Evolutionary conservation across 1,284 basidiomycete species (phyloP), one percentile per base, ranked within the genome.

Genomic region (Taiwanofungus camphoratus): DNA sequence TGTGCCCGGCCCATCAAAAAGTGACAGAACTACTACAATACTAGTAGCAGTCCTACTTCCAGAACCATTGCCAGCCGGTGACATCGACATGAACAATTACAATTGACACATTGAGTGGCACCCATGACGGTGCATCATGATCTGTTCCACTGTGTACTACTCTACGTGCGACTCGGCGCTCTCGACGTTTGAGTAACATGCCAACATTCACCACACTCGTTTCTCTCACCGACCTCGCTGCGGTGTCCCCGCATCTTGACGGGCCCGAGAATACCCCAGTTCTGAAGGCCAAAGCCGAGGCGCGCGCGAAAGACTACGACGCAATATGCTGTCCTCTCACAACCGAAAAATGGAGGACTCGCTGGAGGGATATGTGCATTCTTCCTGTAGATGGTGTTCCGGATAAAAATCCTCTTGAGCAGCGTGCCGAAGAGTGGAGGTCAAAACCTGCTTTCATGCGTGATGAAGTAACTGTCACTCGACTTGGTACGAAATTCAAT

Each of bases 311-410:
- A 49, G 79, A 76, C 5, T 89, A 86, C 55, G 73, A 81, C 40
- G 61, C 66, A 1, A 71, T 94, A 39, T 87, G 82, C 52, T 58
- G 95, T n/a, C 91, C 92, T 13, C 72, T 98, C 20, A 88, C 94
- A 16, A 97, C 90, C 50, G 75, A 76, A 19, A 76, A 75, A 24
- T 99, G 95, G 95, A 82, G 80, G 56, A 74, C 79, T 50, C 71
- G 95, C 46, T 99, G 96, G 95, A 77, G 79, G 53, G 72, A 82
- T 30, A 86, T 98, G 73, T 99, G 95, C 63, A 68, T 94, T 16
- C 71, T 78, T 36, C 72, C 77, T 32, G 60, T 65, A n/a, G 69
- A 68, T 49, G 66, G 66, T 35, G 75, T 76, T 26, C 73, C 76
- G 39, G 67, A 66, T 47, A 71, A 77, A 51, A 69, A 74, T 39